A percentile compares a stretch with the other conserved stretches of the same genome.
phyloP scores from a whole-genome alignment of 2,329 filamentous ascomycete species.

The Podosphaera aphanis region DNA sequence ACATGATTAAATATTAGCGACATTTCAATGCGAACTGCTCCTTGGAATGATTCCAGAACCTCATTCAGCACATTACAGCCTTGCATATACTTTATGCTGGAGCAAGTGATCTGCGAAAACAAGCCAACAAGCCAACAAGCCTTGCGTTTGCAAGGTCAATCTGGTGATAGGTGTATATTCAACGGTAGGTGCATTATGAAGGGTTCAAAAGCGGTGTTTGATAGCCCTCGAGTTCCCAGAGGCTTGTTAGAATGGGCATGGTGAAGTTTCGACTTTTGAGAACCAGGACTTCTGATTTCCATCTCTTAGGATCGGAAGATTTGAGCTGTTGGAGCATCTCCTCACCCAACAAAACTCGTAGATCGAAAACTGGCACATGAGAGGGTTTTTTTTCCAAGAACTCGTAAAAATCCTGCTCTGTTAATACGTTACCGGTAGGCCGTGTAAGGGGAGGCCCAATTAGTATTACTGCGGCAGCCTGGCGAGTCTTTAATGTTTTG shows the following conservation, averaged over 20 bases:
- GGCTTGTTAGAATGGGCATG: slow-evolving; percentile 22
- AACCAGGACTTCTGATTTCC: slow-evolving; percentile 18
- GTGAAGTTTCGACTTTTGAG: slow-evolving; percentile 20
- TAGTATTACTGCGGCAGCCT: background rate
- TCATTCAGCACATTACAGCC: no score
- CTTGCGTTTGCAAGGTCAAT: no score
- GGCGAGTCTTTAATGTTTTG: slow-evolving; percentile 9
- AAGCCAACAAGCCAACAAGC: no score
- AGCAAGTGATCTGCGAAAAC: no score
- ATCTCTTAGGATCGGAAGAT: slow-evolving; percentile 3
- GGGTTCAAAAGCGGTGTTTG: slow-evolving; percentile 10
- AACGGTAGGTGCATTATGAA: background rate
- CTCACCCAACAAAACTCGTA: slow-evolving; percentile 26
- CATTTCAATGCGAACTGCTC: no score
- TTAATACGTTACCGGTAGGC: slow-evolving; percentile 2
- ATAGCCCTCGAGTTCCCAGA: slow-evolving; percentile 38
- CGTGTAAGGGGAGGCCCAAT: background rate
- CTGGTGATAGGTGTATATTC: no score
- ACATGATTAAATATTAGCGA: no score
- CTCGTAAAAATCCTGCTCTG: slow-evolving; percentile 11
- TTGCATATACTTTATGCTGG: no score
- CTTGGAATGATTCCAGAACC: no score
- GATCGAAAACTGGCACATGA: slow-evolving; percentile 27
- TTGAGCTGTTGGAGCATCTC: slow-evolving; percentile 21
- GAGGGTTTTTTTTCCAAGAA: slow-evolving; percentile 14